These are phyloP conservation scores for Exophiala oligosperma DNA, from an alignment of 2,329 filamentous ascomycete genomes.

Conservation along the genomic window DNA sequence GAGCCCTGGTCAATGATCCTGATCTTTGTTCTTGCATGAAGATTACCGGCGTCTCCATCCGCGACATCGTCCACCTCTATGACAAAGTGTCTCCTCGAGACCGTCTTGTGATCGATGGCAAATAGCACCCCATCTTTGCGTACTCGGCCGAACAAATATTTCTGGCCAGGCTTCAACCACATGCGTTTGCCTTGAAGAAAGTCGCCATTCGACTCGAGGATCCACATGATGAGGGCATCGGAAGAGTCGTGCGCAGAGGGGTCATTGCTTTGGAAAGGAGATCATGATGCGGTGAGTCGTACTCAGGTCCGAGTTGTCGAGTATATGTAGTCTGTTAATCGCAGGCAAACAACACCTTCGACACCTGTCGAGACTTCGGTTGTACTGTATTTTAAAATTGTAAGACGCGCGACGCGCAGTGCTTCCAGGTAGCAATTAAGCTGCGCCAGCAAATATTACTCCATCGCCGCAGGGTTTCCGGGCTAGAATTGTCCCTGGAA, in stretches of 20 bases:
- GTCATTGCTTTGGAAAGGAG: background rate
- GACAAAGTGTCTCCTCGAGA: slow-evolving; percentile 85
- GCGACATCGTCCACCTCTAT: slow-evolving; percentile 69
- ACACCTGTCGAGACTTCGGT: no score
- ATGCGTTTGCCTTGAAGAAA: slow-evolving; percentile 61
- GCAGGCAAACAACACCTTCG: background rate
- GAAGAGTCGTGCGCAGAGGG: background rate
- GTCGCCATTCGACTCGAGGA: slow-evolving; percentile 56
- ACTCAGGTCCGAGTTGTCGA: background rate
- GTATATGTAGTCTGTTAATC: background rate
- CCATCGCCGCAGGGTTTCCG: no score
- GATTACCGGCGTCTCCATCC: slow-evolving; percentile 64
- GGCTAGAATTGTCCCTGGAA: background rate
- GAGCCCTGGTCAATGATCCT: slow-evolving; percentile 78
- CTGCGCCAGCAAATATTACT: no score
- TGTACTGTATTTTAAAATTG: no score
- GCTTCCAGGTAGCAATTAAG: no score
- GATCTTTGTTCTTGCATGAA: slow-evolving; percentile 66
- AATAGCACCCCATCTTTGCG: slow-evolving; percentile 64
- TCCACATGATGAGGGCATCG: slow-evolving; percentile 57
- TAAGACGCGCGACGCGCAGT: slow-evolving; percentile 14
- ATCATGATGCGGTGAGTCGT: background rate
- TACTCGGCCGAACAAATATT: slow-evolving; percentile 82
- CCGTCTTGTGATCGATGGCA: slow-evolving; percentile 73
- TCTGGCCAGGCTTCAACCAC: slow-evolving; percentile 84